Percentiles rank a stretch among this genome's conserved stretches.
Conservation (phyloP, 495 filamentous ascomycete species). For the Aspergillus wentii region DNA sequence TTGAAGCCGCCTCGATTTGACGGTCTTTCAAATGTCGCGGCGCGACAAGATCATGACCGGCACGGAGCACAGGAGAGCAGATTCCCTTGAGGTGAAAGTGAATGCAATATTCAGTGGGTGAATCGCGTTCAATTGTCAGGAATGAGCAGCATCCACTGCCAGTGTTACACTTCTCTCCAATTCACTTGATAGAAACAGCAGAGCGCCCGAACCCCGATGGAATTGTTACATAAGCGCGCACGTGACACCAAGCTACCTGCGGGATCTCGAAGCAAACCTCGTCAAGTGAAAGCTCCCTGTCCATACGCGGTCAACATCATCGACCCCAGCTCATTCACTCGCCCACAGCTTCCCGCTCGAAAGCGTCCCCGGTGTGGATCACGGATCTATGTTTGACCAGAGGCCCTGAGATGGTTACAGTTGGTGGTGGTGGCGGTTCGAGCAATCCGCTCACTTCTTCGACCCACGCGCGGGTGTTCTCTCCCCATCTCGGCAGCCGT, state of each 20-base stretch:
- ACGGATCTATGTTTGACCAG: conserved; percentile 15
- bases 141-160: too few species aligned
- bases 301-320: conserved; percentile 13
- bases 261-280: conserved; percentile 19
- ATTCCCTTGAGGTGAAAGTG: too few species aligned
- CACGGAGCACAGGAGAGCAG: too few species aligned
- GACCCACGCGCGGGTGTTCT: conserved; percentile 32
- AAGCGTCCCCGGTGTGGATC: too few species aligned
- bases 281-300: conserved; percentile 18
- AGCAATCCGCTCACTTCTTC: conserved; percentile 39
- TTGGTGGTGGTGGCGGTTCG: conserved; percentile 37
- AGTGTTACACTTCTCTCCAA: too few species aligned
- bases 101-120: too few species aligned
- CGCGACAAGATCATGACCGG: conserved; percentile 2
- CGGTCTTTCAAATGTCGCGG: conserved; percentile 2
- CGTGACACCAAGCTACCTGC: conserved; percentile 3
- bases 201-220: too few species aligned
- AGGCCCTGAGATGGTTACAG: conserved; percentile 41
- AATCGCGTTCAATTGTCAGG: too few species aligned
- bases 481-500: conserved; percentile 18
- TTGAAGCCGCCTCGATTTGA: conserved; percentile 4
- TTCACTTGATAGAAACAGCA: too few species aligned
- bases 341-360: too few species aligned
- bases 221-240: too few species aligned
- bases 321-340: conserved; percentile 6